phyloP scores from a whole-genome alignment of 345 rosid genomes.

The Lumnitzera racemosa region DNA sequence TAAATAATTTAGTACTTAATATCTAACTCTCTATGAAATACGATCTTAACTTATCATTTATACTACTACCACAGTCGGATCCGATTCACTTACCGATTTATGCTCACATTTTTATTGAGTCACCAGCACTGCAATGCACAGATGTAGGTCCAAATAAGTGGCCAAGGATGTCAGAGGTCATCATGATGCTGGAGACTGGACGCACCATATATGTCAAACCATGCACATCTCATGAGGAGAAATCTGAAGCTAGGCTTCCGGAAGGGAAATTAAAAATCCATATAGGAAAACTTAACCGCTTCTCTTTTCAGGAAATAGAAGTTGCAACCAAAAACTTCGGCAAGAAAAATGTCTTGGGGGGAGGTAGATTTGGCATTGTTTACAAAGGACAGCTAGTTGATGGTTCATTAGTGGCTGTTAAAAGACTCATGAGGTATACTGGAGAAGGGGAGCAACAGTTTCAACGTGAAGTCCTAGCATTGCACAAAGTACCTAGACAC shows the following conservation, averaged over 20 bases:
- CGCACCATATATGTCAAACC: too few relatives aligned
- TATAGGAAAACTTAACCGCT: too few relatives aligned
- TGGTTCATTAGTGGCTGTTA: conserved; percentile 6
- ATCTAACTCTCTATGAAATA: too few relatives aligned
- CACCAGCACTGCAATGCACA: not conserved
- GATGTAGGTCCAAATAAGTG: not conserved
- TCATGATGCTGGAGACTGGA: not conserved
- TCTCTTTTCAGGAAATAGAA: not conserved
- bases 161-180: conserved; percentile 1
- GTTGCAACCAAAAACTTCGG: not conserved
- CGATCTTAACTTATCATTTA: too few relatives aligned
- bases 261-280: too few relatives aligned
- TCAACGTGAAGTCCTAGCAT: not conserved
- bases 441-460: not conserved
- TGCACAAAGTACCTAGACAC: not conserved
- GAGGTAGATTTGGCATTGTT: conserved; percentile 1
- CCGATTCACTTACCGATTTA: too few relatives aligned
- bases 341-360: not conserved
- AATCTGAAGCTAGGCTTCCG: too few relatives aligned
- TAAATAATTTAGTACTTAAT: too few relatives aligned
- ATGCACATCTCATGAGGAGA: too few relatives aligned
- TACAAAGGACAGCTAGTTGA: conserved; percentile 2
- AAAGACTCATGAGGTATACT: not conserved
- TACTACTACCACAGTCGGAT: too few relatives aligned
- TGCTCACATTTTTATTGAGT: too few relatives aligned